Base-by-base conservation (phyloP, 176 grass and related monocot genomes). In the Poa pratensis region DNA sequence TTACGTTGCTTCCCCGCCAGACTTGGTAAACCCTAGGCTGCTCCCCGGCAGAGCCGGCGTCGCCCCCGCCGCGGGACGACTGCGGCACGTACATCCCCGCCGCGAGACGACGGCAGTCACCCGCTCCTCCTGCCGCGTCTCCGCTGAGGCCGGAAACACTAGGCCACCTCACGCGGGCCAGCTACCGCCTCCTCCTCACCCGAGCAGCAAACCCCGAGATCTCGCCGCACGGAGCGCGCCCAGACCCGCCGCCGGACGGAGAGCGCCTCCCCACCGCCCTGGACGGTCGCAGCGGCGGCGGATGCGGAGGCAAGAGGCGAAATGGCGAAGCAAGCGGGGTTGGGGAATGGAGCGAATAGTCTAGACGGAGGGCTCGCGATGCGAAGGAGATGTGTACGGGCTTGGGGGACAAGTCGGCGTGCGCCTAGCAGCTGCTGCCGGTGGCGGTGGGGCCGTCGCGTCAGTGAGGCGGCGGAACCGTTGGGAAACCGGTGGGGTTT, bases 1-100 rank as follows among this genome's bases (percentile, higher is more conserved):
- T 99, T 90, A 99, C 96, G 87, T 99, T 99, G 92, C 90, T 99
- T 54, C 94, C 96, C 76, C 73, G 86, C 96, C 96, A 99, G 32
- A 86, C 96, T 81, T 96, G 55, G 82, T 92, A 99, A 89, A 99
- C 90, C 91, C 96, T 96, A 70, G 90, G 93, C 86, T 71, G 90
- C 22, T 91, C 82, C 37, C 51, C 73, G 69, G 86, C 83, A 30
- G 39, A 17, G 71, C 45, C 84, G 35, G 23, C 78, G 7, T 50
- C 89, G 32, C 18, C 85, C 30, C 71, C 73, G 75, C 58, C 69
- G 57, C 86, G 86, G 78, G 91, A 82, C 55, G 86, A 74, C 71
- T 74, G 90, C 53, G 91, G 90, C 23, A 32, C 88, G 80, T 99
- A 95, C 97, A 99, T 99, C 84, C 51, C n/a, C 7, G 40, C 65